A percentile compares a stretch with the other conserved stretches of the same genome.
Conservation (phyloP, 2,329 filamentous ascomycete genomes). For the Herpotrichia juniperi region DNA sequence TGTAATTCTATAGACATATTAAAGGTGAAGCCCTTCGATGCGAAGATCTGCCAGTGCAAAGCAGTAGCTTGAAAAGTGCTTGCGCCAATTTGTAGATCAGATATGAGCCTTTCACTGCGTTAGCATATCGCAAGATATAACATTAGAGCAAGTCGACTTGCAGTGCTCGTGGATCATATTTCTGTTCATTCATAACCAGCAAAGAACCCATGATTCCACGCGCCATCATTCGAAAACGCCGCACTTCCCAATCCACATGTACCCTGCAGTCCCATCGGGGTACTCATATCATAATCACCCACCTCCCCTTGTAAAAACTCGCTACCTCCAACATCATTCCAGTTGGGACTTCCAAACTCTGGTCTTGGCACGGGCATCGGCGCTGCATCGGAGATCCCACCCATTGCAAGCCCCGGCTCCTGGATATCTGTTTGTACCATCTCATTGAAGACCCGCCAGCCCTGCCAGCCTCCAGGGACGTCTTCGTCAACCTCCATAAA, state of each 20-base stretch:
- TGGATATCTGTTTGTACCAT: slow-evolving; percentile 27
- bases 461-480: slow-evolving; percentile 32
- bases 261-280: slow-evolving; percentile 4
- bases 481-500: slow-evolving; percentile 38
- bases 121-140: too few relatives aligned
- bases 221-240: slow-evolving; percentile 10
- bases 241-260: neutral
- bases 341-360: slow-evolving; percentile 2
- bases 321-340: slow-evolving; percentile 3
- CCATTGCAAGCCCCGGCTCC: slow-evolving; percentile 8
- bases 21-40: too few relatives aligned
- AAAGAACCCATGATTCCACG: slow-evolving; percentile 23
- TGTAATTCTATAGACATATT: too few relatives aligned
- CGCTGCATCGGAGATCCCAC: slow-evolving; percentile 15
- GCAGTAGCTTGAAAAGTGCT: too few relatives aligned
- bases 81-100: too few relatives aligned
- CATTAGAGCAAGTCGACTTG: too few relatives aligned
- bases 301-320: neutral
- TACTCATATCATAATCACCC: slow-evolving; percentile 7
- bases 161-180: too few relatives aligned
- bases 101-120: too few relatives aligned
- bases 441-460: slow-evolving; percentile 35
- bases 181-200: slow-evolving; percentile 24
- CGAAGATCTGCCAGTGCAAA: too few relatives aligned
- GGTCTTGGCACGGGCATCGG: slow-evolving; percentile 1